Conservation (phyloP, 2,329 filamentous ascomycete species). For the Ophiostoma pallidulum region DNA sequence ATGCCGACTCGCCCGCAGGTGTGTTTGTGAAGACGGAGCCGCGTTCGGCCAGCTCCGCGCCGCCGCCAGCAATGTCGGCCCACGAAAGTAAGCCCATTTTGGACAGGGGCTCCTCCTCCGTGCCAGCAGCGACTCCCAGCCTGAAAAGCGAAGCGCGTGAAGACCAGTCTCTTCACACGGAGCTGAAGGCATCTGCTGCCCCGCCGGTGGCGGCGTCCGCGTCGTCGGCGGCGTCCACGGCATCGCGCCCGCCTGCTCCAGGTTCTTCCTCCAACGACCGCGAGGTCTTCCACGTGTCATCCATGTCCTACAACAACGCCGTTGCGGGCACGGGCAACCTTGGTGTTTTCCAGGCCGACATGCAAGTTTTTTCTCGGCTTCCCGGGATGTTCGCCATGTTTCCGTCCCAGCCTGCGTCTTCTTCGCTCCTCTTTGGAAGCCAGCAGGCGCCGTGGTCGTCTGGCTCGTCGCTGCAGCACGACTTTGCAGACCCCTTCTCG, state of each 20-base stretch:
- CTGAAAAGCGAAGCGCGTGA: too few relatives aligned
- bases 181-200: too few relatives aligned
- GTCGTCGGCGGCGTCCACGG: too few relatives aligned
- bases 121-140: background rate
- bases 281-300: constrained; percentile 44
- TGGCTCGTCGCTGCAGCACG: constrained; percentile 17
- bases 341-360: constrained; percentile 32
- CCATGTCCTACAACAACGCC: constrained; percentile 23
- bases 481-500: constrained; percentile 18
- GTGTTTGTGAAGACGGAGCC: constrained; percentile 3
- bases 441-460: constrained; percentile 6
- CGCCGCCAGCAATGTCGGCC: background rate
- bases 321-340: constrained; percentile 24
- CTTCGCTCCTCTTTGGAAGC: constrained; percentile 12
- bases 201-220: too few relatives aligned
- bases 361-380: constrained; percentile 37
- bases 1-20: background rate
- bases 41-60: too few relatives aligned
- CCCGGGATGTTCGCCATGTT: constrained; percentile 34
- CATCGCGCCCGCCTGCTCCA: background rate
- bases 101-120: background rate
- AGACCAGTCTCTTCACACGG: too few relatives aligned
- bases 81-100: background rate
- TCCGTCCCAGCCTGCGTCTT: constrained; percentile 11
- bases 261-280: constrained; percentile 25